Conservation (phyloP, 257 asterid species). For the Petunia axillaris region DNA sequence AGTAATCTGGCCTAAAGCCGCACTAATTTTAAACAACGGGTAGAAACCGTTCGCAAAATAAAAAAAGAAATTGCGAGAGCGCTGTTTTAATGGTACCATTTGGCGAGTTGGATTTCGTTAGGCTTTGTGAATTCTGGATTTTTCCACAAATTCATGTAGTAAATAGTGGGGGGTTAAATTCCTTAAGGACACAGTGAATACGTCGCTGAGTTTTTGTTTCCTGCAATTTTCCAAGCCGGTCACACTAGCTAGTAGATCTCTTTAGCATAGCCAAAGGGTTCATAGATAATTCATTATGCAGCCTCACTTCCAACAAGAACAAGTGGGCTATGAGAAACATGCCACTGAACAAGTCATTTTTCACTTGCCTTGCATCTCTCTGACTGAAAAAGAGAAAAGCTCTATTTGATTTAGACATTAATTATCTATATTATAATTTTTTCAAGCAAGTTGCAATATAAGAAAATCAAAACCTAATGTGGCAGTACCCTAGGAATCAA, state of each 20-base stretch:
- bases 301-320: slow-evolving; percentile 33
- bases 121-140: no score
- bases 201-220: no score
- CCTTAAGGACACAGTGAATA: no score
- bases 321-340: slow-evolving; percentile 37
- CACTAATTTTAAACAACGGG: not conserved
- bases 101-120: no score
- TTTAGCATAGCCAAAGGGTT: not conserved
- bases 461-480: slow-evolving; percentile 23
- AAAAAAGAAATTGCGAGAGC: not conserved
- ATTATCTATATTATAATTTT: not conserved
- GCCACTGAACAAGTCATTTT: slow-evolving; percentile 22
- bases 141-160: no score
- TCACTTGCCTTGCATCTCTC: slow-evolving; percentile 9
- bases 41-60: not conserved
- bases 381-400: slow-evolving; percentile 2
- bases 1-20: not conserved
- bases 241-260: not conserved
- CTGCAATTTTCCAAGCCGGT: not conserved
- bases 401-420: slow-evolving; percentile 9
- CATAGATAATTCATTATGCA: slow-evolving; percentile 14
- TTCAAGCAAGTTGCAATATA: slow-evolving; percentile 9
- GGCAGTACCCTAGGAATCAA: slow-evolving; percentile 32
- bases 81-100: not conserved
- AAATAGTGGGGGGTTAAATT: no score